Base-by-base conservation (phyloP, 345 rosid species). In the Clarkia xantiana region DNA sequence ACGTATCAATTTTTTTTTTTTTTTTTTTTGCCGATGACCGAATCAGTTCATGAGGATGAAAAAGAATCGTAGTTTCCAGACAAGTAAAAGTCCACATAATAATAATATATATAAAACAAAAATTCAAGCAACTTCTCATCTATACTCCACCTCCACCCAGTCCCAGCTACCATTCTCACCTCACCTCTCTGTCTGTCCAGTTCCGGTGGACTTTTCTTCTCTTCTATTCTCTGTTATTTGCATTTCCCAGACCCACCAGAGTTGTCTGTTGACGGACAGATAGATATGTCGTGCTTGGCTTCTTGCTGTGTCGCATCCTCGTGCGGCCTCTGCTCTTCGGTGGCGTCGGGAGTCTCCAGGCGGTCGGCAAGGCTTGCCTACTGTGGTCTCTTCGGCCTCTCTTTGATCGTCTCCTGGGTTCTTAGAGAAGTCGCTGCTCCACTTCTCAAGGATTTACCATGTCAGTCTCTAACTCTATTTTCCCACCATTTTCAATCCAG, bases 351-450 rank as follows among this genome's bases (percentile, higher is more conserved):
- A 52, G 69, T 91, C 47, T 39, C 96, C 14, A 81, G 71, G 62
- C 79, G 69, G 64, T 91, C 96, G 1, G 96, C 96, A 19, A 76
- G 98, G 60, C 74, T 91, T 45, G 93, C 83, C 54, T 91, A 86
- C 61, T 86, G 94, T 55, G 98, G 89, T 51, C 94, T 91, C 67
- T 86, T 91, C 49, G 98, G 94, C 16, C 72, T 76, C 17, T 86
- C 98, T 16, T 68, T 91, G 5, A 59, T 86, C 61, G 74, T 86
- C 57, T 81, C 98, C 36, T 91, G 98, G 98, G 60, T 91, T 47
- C 84, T 91, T 36, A 66, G 98, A 45, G 94, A 81, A 67, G 70
- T 83, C 18, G 88, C 59, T 13, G 82, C 85, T 49, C 96, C 98
- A 45, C 77, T 91, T 14, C 63, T 91, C 58, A 65, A 91, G 70